These are phyloP conservation scores for Citrus medica DNA, from an alignment of 345 rosid species.

Conservation along the genomic window DNA sequence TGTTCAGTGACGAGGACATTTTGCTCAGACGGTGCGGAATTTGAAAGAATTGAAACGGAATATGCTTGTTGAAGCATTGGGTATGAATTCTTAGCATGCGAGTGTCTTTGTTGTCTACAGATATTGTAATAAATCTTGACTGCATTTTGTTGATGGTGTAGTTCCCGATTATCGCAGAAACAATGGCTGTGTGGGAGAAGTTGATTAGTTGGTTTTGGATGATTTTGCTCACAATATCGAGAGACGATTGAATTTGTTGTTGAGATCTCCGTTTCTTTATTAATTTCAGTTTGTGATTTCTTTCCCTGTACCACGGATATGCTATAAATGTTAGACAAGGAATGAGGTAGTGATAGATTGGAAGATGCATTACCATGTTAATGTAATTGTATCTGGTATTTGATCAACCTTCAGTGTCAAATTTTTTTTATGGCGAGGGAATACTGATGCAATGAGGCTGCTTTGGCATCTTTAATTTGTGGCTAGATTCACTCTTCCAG, in stretches of 20 bases:
- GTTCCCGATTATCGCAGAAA: conserved; percentile 96
- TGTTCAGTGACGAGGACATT: conserved; percentile 82
- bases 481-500: no score
- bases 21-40: conserved; percentile 62
- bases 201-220: conserved; percentile 76
- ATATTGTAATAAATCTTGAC: background rate
- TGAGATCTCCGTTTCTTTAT: background rate
- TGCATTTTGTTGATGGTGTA: conserved; percentile 22
- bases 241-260: background rate
- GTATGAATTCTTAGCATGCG: conserved; percentile 26
- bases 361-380: background rate
- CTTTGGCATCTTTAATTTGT: no score
- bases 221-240: conserved; percentile 89
- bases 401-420: background rate
- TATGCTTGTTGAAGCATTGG: conserved; percentile 89
- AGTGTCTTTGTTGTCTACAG: background rate
- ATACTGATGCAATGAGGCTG: background rate
- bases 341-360: background rate
- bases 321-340: background rate
- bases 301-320: background rate
- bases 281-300: background rate
- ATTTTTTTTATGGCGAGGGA: no score
- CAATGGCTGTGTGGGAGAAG: conserved; percentile 69
- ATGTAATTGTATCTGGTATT: background rate
- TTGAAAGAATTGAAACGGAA: conserved; percentile 77